A percentile compares a stretch with the other conserved stretches of the same genome.
Conservation (phyloP, 768 basidiomycete genomes). For the Strobilomyces confusus region DNA sequence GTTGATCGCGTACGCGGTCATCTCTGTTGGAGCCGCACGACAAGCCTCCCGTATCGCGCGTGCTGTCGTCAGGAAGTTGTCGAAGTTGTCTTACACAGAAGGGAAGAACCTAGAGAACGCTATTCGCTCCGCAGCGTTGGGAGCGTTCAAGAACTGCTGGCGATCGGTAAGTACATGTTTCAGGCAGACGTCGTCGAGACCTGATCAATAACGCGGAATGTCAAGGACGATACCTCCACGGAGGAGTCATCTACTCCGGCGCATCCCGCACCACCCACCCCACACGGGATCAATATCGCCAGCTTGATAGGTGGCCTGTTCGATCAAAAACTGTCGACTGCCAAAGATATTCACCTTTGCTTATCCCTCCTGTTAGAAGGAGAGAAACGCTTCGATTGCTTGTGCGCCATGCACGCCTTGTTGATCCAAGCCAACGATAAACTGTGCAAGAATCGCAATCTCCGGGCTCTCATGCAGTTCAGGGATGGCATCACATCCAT, state of each 20-base stretch:
- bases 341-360: conserved; percentile 30
- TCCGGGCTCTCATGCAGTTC: conserved; percentile 18
- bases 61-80: conserved; percentile 3
- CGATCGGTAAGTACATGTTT: conserved; percentile 9
- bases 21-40: conserved; percentile 8
- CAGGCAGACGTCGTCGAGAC: neutral
- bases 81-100: conserved; percentile 7
- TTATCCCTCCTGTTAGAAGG: conserved; percentile 22
- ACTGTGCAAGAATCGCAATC: conserved; percentile 28
- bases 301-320: conserved; percentile 33
- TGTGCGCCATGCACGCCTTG: conserved; percentile 36
- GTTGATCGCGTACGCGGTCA: conserved; percentile 12
- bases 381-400: conserved; percentile 20
- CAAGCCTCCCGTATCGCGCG: conserved; percentile 19
- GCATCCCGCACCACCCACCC: conserved; percentile 6
- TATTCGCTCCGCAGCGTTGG: conserved; percentile 14
- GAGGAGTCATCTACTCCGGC: neutral
- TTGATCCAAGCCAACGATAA: conserved; percentile 30
- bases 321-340: conserved; percentile 17
- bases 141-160: conserved; percentile 17
- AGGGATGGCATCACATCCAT: conserved; percentile 10
- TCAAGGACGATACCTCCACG: conserved; percentile 16
- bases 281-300: conserved; percentile 28
- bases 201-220: neutral
- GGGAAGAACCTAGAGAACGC: conserved; percentile 8